A percentile compares a stretch with the other conserved stretches of the same genome.
phyloP scores from a whole-genome alignment of 164 flowering plant species.

The Nelumbo lutea region DNA sequence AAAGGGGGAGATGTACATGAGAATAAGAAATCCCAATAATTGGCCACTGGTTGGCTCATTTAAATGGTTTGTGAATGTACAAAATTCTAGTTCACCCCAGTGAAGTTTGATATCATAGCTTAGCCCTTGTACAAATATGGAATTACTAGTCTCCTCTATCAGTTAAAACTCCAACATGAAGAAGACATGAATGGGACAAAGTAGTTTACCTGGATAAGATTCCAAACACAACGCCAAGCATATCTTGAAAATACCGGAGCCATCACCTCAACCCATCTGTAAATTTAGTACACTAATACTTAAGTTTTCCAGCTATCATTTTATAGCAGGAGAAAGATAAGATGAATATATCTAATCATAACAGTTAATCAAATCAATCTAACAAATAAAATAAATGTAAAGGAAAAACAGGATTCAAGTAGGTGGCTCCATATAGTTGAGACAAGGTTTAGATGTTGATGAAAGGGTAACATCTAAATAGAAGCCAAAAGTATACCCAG shows the following conservation, averaged over 20 bases:
- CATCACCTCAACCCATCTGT: conserved; percentile 96
- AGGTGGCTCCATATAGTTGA: too few relatives aligned
- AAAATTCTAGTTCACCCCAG: too few relatives aligned
- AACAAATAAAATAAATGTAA: neutral
- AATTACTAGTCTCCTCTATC: too few relatives aligned
- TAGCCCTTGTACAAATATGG: too few relatives aligned
- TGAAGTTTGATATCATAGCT: too few relatives aligned
- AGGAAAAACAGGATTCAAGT: neutral
- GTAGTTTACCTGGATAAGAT: conserved; percentile 78
- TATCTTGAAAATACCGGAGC: conserved; percentile 96
- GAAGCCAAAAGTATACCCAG: conserved; percentile 46
- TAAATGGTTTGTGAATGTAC: too few relatives aligned
- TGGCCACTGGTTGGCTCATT: too few relatives aligned
- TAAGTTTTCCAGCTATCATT: neutral
- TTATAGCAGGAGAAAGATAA: too few relatives aligned
- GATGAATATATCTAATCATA: neutral
- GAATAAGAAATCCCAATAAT: too few relatives aligned
- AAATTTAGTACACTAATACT: conserved; percentile 8
- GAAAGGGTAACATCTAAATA: neutral
- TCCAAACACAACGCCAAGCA: conserved; percentile 96
- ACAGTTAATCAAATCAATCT: neutral
- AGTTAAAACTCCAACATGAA: too few relatives aligned
- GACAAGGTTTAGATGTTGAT: too few relatives aligned
- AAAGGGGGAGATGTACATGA: too few relatives aligned
- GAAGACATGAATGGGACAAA: neutral